phyloP scores from a whole-genome alignment of 495 filamentous ascomycete genomes.

The Xylaria scruposa region DNA sequence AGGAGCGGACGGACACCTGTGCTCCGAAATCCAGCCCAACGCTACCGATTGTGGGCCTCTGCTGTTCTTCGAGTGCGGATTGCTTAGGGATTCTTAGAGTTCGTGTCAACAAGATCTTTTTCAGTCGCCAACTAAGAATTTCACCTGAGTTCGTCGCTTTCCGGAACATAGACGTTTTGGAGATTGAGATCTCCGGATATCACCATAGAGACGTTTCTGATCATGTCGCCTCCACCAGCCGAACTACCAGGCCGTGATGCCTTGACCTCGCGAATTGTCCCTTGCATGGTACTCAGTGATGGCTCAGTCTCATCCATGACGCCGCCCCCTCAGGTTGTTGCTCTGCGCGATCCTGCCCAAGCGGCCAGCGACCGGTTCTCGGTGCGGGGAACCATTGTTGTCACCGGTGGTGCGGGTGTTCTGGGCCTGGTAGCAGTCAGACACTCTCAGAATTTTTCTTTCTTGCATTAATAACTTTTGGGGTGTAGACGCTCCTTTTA shows the following conservation, averaged over 20 bases:
- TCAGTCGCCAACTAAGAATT: background rate
- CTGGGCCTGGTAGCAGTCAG: constrained; percentile 56
- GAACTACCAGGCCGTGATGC: constrained; percentile 29
- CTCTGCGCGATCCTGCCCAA: constrained; percentile 38
- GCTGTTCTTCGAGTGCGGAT: background rate
- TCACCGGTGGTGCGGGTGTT: constrained; percentile 69
- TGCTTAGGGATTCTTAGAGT: background rate
- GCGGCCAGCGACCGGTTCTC: constrained; percentile 55
- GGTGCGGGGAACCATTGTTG: constrained; percentile 65
- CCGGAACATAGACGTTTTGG: background rate
- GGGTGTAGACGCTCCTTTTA: background rate
- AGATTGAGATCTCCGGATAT: background rate
- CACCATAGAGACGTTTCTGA: background rate
- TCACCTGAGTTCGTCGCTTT: background rate
- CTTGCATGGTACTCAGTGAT: constrained; percentile 63
- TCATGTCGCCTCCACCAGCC: constrained; percentile 4
- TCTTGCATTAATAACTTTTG: background rate
- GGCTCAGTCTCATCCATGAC: constrained; percentile 54
- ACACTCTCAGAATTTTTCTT: background rate
- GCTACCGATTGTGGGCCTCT: background rate
- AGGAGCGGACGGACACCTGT: constrained; percentile 6
- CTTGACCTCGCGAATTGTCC: constrained; percentile 44
- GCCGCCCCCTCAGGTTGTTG: constrained; percentile 43
- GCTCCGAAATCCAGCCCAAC: background rate
- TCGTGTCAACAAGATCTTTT: background rate